Conservation (phyloP, 371 early-diverging fungal species). For the Capniomyces stellatus region DNA sequence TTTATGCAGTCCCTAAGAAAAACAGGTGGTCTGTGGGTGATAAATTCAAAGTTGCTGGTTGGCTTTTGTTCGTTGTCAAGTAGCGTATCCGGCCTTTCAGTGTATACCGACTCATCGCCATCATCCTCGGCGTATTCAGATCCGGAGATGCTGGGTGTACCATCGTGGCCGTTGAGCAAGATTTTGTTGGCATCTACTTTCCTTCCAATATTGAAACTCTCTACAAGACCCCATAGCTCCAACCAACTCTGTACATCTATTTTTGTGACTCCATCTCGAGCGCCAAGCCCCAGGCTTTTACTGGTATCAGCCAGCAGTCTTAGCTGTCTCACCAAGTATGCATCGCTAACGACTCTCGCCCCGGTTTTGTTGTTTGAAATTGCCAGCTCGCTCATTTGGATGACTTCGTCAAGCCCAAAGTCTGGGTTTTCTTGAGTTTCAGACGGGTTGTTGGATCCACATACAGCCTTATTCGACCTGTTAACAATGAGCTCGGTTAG, state of each 20-base stretch:
- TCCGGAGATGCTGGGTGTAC: background rate
- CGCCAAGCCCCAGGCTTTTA: background rate
- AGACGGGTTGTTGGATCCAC: background rate
- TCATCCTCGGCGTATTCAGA: background rate
- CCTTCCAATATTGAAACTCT: background rate
- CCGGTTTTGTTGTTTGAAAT: background rate
- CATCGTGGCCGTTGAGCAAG: background rate
- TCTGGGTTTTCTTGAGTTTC: background rate
- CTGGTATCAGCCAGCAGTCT: background rate
- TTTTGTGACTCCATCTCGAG: background rate
- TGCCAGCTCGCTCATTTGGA: background rate
- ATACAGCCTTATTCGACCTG: background rate
- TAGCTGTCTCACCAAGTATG: background rate
- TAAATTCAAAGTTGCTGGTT: background rate
- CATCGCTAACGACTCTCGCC: background rate
- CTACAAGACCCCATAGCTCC: background rate
- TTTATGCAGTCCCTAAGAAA: background rate
- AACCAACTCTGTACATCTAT: background rate
- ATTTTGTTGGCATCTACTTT: background rate
- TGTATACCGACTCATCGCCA: background rate
- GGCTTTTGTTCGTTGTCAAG: background rate
- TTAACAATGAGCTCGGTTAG: background rate
- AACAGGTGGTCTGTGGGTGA: background rate
- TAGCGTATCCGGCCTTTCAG: background rate
- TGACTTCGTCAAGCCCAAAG: constrained; percentile 3